These are phyloP conservation scores for Eucalyptus sp. DNA, from an alignment of 345 rosid species.

Conservation along the genomic window DNA sequence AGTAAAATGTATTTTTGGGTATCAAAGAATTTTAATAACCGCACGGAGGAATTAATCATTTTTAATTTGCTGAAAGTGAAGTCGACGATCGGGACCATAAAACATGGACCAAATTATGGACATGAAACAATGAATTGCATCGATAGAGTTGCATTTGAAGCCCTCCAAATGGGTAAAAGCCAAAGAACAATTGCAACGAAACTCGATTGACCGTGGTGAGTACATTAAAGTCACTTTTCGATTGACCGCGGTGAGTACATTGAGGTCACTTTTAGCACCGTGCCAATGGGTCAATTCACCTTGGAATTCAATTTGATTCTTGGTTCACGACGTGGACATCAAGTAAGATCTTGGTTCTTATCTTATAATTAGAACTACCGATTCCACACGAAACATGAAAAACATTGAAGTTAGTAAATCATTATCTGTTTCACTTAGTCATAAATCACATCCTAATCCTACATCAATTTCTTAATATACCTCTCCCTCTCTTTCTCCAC, in stretches of 20 bases:
- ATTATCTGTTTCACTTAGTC: accelerated
- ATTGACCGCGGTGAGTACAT: too few species aligned
- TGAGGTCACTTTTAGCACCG: too few species aligned
- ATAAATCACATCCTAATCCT: background rate
- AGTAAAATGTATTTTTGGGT: background rate
- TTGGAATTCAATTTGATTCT: background rate
- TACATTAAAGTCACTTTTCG: background rate
- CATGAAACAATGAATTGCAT: background rate
- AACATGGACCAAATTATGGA: background rate
- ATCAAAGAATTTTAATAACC: background rate
- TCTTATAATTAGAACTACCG: too few species aligned
- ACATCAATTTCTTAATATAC: background rate
- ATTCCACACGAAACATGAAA: background rate
- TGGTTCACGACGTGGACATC: background rate
- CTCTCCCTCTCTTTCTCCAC: background rate
- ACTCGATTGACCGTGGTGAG: background rate
- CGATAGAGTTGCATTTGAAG: background rate
- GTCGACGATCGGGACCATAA: background rate
- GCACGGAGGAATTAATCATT: background rate
- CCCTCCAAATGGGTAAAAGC: background rate
- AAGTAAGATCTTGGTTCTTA: background rate
- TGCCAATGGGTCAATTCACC: too few species aligned
- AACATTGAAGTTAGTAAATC: background rate
- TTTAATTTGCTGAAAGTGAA: background rate
- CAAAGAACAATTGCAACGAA: background rate